Conservation (phyloP, 2,329 filamentous ascomycete genomes). For the Hymenoscyphus fraxineus region DNA sequence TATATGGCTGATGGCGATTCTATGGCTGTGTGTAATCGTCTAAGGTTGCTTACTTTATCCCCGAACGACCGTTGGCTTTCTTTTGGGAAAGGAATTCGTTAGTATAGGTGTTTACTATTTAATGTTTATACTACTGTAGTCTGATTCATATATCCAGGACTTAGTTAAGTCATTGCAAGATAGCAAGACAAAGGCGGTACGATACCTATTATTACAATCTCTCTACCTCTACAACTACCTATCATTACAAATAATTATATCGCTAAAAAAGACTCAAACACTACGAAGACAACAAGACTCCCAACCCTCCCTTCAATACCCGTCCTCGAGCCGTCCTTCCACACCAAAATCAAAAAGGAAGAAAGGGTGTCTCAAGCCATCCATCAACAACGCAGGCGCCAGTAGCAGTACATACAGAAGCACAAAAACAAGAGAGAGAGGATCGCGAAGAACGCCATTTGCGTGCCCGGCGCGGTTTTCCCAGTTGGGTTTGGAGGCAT, state of each 20-base stretch:
- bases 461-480: neutral
- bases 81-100: too few species aligned
- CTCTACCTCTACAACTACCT: neutral
- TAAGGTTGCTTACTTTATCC: too few species aligned
- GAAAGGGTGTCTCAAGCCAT: too few species aligned
- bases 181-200: neutral
- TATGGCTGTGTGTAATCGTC: too few species aligned
- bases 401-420: neutral
- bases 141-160: too few species aligned
- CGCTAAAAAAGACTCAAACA: conserved; percentile 3
- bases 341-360: neutral
- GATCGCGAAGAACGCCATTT: neutral
- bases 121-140: too few species aligned
- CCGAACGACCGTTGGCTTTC: too few species aligned
- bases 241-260: conserved; percentile 9
- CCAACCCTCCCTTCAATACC: neutral
- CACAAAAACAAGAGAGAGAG: neutral
- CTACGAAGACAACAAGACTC: neutral
- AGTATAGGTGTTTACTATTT: too few species aligned
- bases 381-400: too few species aligned
- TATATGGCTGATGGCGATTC: too few species aligned
- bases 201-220: conserved; percentile 13
- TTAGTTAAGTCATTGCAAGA: too few species aligned
- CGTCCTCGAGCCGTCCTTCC: neutral
- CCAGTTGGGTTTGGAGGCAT: neutral